Conservation (phyloP, 352 stramenopile genomes). For the Pythium plurisporium region DNA sequence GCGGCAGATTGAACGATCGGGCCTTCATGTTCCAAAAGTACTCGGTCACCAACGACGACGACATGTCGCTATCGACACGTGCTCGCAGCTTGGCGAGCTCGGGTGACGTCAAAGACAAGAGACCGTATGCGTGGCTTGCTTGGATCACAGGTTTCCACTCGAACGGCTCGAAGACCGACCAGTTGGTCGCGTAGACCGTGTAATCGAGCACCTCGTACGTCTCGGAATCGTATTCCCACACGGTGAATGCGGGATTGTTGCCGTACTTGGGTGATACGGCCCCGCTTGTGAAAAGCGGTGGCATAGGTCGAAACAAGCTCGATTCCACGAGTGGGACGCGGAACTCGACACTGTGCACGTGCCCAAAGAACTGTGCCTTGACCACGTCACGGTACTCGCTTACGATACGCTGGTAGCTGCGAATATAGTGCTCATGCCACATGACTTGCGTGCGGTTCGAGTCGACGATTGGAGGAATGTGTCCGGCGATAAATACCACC, state of each 20-base stretch:
- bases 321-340: constrained; percentile 33
- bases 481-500: constrained; percentile 83
- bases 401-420: constrained; percentile 76
- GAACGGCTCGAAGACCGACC: constrained; percentile 36
- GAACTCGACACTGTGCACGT: constrained; percentile 92
- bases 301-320: constrained; percentile 20
- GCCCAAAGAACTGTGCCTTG: constrained; percentile 88
- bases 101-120: constrained; percentile 41
- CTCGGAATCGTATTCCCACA: constrained; percentile 67
- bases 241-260: constrained; percentile 89
- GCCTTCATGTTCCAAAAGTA: constrained; percentile 89
- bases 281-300: constrained; percentile 73
- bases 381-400: constrained; percentile 51
- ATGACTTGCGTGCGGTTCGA: constrained; percentile 76
- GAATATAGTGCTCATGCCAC: constrained; percentile 86
- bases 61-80: constrained; percentile 40
- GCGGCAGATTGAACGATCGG: constrained; percentile 39
- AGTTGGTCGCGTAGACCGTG: constrained; percentile 65
- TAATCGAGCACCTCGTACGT: constrained; percentile 75
- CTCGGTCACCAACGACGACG: constrained; percentile 33
- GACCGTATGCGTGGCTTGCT: constrained; percentile 48
- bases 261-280: constrained; percentile 86
- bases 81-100: constrained; percentile 46
- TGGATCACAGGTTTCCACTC: constrained; percentile 51
- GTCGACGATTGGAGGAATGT: constrained; percentile 89